A percentile compares a stretch with the other conserved stretches of the same genome.
Evolutionary conservation across 495 filamentous ascomycete species (phyloP).

Genomic region (Pseudevernia furfuracea): DNA sequence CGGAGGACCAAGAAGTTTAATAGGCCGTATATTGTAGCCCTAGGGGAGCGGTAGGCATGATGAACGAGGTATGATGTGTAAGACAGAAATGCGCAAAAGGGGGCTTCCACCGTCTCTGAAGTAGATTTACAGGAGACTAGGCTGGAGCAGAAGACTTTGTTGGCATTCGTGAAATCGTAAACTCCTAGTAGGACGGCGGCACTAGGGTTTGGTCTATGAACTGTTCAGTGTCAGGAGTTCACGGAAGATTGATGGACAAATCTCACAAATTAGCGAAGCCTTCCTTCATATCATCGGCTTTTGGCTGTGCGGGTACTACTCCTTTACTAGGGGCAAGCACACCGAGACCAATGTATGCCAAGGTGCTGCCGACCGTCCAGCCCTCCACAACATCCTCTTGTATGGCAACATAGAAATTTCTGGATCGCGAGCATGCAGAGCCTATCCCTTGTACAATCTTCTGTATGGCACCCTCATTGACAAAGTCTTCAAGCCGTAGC

Average conservation of each 20-base stretch:
- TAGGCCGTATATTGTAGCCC: constrained; percentile 72
- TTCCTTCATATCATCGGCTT: constrained; percentile 66
- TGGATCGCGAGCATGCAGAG: constrained; percentile 51
- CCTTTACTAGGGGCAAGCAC: constrained; percentile 57
- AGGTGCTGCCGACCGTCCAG: constrained; percentile 72
- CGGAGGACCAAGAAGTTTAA: constrained; percentile 77
- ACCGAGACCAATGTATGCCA: constrained; percentile 79
- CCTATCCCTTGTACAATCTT: constrained; percentile 73
- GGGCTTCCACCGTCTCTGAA: constrained; percentile 60
- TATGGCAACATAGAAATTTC: constrained; percentile 76
- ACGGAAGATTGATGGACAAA: neutral
- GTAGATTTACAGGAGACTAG: constrained; percentile 56
- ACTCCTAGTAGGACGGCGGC: constrained; percentile 72
- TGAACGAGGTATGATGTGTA: constrained; percentile 87
- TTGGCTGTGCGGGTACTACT: constrained; percentile 47
- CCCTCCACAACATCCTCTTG: constrained; percentile 88
- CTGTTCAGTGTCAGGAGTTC: constrained; percentile 21
- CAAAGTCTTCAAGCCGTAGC: constrained; percentile 91
- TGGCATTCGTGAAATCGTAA: constrained; percentile 90
- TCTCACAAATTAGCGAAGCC: constrained; percentile 63
- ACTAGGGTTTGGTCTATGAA: constrained; percentile 62
- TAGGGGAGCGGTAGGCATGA: constrained; percentile 76
- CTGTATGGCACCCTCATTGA: constrained; percentile 80
- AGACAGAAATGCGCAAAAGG: constrained; percentile 77
- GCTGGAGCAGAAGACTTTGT: constrained; percentile 90